Base-by-base conservation (phyloP, 2,329 filamentous ascomycete species). In the Cladosporium oxysporum region DNA sequence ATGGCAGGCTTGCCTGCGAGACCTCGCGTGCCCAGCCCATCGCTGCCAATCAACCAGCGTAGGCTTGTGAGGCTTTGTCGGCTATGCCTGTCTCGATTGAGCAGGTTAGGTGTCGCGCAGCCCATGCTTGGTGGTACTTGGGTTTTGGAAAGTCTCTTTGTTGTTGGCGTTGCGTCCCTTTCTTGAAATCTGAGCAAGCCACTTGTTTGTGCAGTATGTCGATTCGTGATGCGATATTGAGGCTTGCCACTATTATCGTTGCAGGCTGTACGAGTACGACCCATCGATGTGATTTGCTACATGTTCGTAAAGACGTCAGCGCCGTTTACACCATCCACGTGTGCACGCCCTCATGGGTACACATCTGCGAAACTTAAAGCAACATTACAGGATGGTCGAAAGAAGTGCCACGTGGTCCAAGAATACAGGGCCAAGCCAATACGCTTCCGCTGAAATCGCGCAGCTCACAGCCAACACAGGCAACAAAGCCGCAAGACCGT, bases 401-500 rank as follows among this genome's bases (percentile, higher is more conserved):
- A 50, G 28, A 33, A 49, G 47, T 49, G 33, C 44, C 58, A 52
- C 58, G 44, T 50, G 58, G 37, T 35, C 58, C 58, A 47, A 52
- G 41, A 33, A 10, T n/a, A 47, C 18, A 8, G 41, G n/a, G 41
- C 41, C 41, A 31, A 26, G 58, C 58, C 58, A 61, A 61, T 29
- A 44, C 58, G 52, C 28, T 18, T n/a, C 49, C 31, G 47, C 61
- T 50, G 61, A 63, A 63, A 28, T 57, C 61, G 61, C 61, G 55
- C 50, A 44, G 50, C 33, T 33, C 44, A 14, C 28, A 44, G 29
- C 23, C 33, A 41, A 41, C 49, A 41, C 41, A 62, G 50, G 50
- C 16, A 31, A 55, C 28, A 55, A 55, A 31, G 50, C 28, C 52
- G 52, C 49, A 50, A 50, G 60, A 53, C 29, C 12, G 60, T 50